phyloP scores from a whole-genome alignment of 2,329 filamentous ascomycete species.

The Colletotrichum sp. region DNA sequence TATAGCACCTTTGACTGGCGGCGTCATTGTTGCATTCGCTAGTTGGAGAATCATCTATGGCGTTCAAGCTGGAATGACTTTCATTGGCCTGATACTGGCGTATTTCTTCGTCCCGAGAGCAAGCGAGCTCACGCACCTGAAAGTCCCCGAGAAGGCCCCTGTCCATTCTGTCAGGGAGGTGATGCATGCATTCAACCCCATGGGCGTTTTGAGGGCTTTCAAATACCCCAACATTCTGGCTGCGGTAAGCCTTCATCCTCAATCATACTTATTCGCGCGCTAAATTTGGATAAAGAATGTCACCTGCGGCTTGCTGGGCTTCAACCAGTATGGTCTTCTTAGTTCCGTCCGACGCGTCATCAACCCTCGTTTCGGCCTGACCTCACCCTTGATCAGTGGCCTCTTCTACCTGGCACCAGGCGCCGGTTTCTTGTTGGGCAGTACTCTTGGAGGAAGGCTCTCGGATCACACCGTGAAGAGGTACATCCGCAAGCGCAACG shows the following conservation, averaged over 20 bases:
- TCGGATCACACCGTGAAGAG: constrained; percentile 67
- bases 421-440: constrained; percentile 68
- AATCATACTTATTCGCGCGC: fast-evolving
- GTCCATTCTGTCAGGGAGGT: constrained; percentile 11
- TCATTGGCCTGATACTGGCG: constrained; percentile 56
- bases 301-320: constrained; percentile 52
- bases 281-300: background rate
- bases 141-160: constrained; percentile 52
- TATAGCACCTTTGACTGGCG: constrained; percentile 42
- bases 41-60: constrained; percentile 76
- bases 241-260: constrained; percentile 46
- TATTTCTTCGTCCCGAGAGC: constrained; percentile 71
- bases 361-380: constrained; percentile 71
- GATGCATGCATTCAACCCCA: constrained; percentile 64
- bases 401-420: constrained; percentile 76
- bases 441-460: constrained; percentile 72
- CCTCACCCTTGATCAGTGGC: constrained; percentile 66
- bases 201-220: constrained; percentile 68
- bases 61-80: constrained; percentile 68
- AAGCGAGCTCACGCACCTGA: constrained; percentile 58
- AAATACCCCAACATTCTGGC: constrained; percentile 67
- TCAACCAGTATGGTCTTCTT: constrained; percentile 74
- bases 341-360: constrained; percentile 74
- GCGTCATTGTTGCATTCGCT: constrained; percentile 71
- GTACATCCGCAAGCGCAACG: constrained; percentile 57